phyloP scores from a whole-genome alignment of 108 stramenopile species.

The Nitzschia sp. region DNA sequence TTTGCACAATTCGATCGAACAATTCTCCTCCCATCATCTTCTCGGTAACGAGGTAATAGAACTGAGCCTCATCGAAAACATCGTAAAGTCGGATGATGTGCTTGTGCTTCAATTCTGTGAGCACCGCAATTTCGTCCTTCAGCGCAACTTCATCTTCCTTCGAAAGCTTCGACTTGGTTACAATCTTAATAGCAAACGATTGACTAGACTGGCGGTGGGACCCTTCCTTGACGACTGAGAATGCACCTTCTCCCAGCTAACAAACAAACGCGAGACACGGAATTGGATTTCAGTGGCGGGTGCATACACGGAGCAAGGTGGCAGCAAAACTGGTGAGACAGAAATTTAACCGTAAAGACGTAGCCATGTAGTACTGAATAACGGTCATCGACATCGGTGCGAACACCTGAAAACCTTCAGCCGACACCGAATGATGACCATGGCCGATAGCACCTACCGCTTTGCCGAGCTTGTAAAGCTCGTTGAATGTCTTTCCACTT shows the following conservation, averaged over 20 bases:
- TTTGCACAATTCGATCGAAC: conserved; percentile 91
- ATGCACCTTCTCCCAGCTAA: conserved; percentile 84
- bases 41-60: conserved; percentile 92
- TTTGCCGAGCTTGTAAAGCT: conserved; percentile 65
- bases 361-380: not conserved
- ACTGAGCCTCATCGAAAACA: conserved; percentile 85
- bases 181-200: conserved; percentile 86
- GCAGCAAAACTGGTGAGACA: not conserved
- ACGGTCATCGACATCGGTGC: too few species aligned
- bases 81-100: conserved; percentile 84
- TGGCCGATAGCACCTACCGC: conserved; percentile 51
- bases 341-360: not conserved
- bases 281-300: not conserved
- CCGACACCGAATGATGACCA: too few species aligned
- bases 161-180: conserved; percentile 79
- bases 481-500: conserved; percentile 52
- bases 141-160: conserved; percentile 82
- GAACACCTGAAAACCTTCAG: too few species aligned
- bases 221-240: conserved; percentile 76
- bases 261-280: not conserved
- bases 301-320: not conserved
- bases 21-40: conserved; percentile 89
- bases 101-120: conserved; percentile 64
- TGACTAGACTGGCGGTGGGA: conserved; percentile 41
- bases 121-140: conserved; percentile 75